Conservation (phyloP, 208 protist species). For the Leishmania major region DNA sequence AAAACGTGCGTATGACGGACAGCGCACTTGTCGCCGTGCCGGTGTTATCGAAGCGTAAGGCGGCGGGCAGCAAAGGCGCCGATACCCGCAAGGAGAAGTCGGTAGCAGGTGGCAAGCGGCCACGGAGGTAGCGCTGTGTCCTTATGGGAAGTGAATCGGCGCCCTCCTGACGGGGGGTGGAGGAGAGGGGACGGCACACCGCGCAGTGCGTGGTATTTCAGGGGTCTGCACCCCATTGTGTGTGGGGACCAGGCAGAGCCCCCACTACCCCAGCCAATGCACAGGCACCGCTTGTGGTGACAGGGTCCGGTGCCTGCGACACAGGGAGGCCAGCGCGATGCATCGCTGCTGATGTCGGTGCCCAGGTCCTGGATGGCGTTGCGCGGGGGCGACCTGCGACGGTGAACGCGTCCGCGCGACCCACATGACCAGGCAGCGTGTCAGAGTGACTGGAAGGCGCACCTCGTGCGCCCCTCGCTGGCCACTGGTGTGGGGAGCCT, state of each 20-base stretch:
- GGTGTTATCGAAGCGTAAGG: conserved; percentile 9
- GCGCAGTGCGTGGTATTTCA: background rate
- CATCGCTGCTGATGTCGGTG: background rate
- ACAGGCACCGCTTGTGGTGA: background rate
- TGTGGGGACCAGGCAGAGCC: background rate
- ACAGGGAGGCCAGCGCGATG: background rate
- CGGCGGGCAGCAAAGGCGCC: conserved; percentile 1
- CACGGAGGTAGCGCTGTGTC: background rate
- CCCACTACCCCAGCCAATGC: background rate
- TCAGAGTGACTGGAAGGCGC: background rate
- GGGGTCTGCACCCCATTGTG: background rate
- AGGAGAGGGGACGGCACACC: background rate
- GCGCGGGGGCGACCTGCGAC: background rate
- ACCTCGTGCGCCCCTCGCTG: background rate
- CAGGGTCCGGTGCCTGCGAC: background rate
- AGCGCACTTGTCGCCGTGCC: conserved; percentile 38
- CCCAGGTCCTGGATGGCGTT: background rate
- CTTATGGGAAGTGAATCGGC: background rate
- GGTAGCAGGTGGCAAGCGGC: conserved; percentile 17
- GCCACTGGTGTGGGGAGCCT: background rate
- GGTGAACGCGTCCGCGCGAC: background rate
- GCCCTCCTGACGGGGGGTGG: background rate
- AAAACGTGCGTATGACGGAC: conserved; percentile 81
- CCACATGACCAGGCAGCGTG: background rate
- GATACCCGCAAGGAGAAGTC: conserved; percentile 13